Percentiles rank a stretch among this genome's conserved stretches.
These are phyloP conservation scores for Penicillium hordei DNA, from an alignment of 2,329 filamentous ascomycete genomes.

Conservation along the genomic window DNA sequence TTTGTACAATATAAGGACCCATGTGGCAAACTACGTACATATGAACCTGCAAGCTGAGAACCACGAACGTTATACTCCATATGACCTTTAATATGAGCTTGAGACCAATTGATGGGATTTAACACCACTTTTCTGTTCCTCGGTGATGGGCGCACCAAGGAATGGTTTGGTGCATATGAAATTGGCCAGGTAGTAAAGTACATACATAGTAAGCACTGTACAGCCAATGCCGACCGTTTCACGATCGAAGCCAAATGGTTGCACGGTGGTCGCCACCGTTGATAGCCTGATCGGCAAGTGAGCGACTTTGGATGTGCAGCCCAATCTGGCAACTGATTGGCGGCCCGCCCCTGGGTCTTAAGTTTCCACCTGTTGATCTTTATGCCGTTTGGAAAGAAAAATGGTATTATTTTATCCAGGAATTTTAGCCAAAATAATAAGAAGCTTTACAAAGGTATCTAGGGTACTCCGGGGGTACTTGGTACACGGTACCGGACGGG, in stretches of 20 bases:
- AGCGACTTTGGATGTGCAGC: conserved; percentile 15
- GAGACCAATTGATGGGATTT: not conserved
- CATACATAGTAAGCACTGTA: not conserved
- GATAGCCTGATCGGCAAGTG: conserved; percentile 23
- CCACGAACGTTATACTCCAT: not conserved
- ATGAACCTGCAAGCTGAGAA: not conserved
- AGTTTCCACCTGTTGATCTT: conserved; percentile 22
- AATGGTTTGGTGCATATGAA: conserved; percentile 21
- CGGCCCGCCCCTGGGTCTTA: not conserved
- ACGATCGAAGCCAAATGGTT: conserved; percentile 18
- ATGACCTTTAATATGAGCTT: not conserved
- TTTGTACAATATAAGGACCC: not conserved
- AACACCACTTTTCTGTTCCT: not conserved
- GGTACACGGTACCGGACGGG: not conserved
- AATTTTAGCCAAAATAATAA: not conserved
- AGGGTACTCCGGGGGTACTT: not conserved
- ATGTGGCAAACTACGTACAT: conserved; percentile 7
- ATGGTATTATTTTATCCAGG: not conserved
- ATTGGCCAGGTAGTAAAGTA: conserved; percentile 9
- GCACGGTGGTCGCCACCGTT: conserved; percentile 25
- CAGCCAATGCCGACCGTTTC: conserved; percentile 26
- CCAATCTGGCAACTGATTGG: conserved; percentile 18
- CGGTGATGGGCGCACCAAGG: not conserved
- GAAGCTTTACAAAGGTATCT: not conserved
- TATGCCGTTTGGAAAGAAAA: conserved; percentile 1